Evolutionary conservation across 805 yeast species (phyloP), one percentile per base, ranked within the genome.

Genomic region (Hanseniaspora thailandica): DNA sequence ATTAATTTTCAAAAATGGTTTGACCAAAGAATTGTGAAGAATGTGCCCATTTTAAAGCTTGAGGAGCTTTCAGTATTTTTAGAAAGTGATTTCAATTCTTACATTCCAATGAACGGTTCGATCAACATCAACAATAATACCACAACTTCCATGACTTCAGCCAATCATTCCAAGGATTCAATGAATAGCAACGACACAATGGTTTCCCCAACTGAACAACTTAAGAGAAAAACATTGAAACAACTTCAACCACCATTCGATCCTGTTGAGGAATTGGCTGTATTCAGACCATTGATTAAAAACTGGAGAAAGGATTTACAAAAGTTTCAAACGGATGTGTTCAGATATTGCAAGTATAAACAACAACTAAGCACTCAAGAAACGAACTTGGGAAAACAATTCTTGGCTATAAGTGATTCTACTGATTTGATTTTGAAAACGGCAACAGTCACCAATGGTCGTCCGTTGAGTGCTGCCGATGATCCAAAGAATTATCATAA

Each of bases 211-310:
- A 95, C 96, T 0, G 80, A 94, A 15, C 98, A 97, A 0, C 66
- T 93, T 25, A 80, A 82, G 57, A 77, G 98, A 49, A 86, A 85
- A 66, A 88, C 97, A 1, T 74, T 93, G 62, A 93, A 93, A 66
- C 98, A 93, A 65, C 75, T 89, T 44, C 82, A 85, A 40, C 86
- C 95, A 1, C 98, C 98, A 0, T 86, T 82, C 61, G 98, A 90
- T 67, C 90, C 86, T 39, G 82, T 80, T 45, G 74, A 76, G 25
- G 93, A 83, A 57, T 73, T 93, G 56, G 88, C 93, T 0, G 84
- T 78, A 48, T 87, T 89, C 65, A 72, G 98, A 57, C 98, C 98
- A 1, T 63, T 83, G 64, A 82, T 89, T 36, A 93, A 93, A 67
- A 74, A 82, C 9, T 73, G 86, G 13, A 86, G 86, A 64, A 72